These are phyloP conservation scores for Trichosporon sp. DNA, from an alignment of 1,284 basidiomycete genomes.

Conservation along the genomic window DNA sequence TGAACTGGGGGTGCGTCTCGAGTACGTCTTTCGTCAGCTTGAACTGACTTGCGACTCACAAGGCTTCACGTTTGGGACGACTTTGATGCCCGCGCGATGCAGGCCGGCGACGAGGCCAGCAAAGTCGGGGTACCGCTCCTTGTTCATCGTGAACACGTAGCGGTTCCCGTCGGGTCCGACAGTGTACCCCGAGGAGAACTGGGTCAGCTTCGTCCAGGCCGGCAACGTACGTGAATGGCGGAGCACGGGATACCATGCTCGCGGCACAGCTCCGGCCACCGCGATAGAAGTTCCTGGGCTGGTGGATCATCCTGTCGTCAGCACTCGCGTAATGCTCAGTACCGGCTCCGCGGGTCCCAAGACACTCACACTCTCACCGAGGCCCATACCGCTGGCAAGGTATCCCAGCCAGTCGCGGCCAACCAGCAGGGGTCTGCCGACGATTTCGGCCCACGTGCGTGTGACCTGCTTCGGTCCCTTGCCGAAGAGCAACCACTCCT, in stretches of 20 bases:
- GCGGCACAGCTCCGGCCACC: conserved; percentile 56
- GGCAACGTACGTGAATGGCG: conserved; percentile 44
- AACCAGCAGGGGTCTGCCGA: conserved; percentile 54
- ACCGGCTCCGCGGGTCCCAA: not conserved
- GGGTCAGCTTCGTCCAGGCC: not conserved
- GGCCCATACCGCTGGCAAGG: conserved; percentile 56
- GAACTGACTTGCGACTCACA: conserved; percentile 32
- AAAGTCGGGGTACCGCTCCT: conserved; percentile 58
- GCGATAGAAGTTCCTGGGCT: conserved; percentile 56
- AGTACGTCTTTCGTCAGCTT: conserved; percentile 38
- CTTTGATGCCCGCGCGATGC: conserved; percentile 57
- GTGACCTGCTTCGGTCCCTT: conserved; percentile 50
- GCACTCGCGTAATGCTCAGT: not conserved
- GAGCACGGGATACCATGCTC: conserved; percentile 58
- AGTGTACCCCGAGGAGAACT: conserved; percentile 57
- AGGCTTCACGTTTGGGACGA: conserved; percentile 58
- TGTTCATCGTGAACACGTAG: conserved; percentile 58
- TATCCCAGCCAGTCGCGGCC: conserved; percentile 58
- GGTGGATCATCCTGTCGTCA: conserved; percentile 49
- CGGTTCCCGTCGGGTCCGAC: conserved; percentile 54
- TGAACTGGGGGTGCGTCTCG: conserved; percentile 51
- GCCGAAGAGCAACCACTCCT: conserved; percentile 56
- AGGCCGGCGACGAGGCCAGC: conserved; percentile 53
- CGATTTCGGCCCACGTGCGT: conserved; percentile 49
- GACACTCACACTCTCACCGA: conserved; percentile 50